Conservation (phyloP, 345 rosid species). For the Erodium maritimum region DNA sequence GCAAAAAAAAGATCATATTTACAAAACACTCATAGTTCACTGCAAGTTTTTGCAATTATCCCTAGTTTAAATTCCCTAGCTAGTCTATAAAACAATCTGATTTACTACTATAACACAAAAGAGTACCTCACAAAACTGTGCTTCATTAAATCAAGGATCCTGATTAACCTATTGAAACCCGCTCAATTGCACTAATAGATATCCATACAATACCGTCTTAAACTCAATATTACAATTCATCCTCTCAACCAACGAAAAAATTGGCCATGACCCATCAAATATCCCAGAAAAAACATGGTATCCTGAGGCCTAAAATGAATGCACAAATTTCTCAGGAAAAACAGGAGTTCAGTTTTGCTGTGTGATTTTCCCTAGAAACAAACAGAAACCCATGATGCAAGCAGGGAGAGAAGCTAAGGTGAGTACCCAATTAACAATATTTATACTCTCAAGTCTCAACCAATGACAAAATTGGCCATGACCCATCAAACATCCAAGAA, state of each 20-base stretch:
- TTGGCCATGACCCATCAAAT: background rate
- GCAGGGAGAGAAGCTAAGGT: background rate
- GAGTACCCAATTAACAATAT: conserved; percentile 57
- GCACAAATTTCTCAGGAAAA: background rate
- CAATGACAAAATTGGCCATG: background rate
- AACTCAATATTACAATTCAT: background rate
- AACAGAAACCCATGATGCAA: conserved; percentile 3
- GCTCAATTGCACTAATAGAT: background rate
- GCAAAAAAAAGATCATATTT: no score
- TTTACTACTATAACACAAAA: background rate
- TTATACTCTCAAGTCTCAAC: background rate
- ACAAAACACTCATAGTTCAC: no score
- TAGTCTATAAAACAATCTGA: background rate
- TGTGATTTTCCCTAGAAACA: conserved; percentile 6
- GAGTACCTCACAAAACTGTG: background rate
- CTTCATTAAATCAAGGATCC: background rate
- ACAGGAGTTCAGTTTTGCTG: no score
- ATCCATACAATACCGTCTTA: background rate
- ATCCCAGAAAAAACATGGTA: background rate
- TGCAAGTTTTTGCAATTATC: no score
- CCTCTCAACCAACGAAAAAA: background rate
- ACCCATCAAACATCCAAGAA: background rate
- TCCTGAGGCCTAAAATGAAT: background rate
- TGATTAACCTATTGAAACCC: background rate
- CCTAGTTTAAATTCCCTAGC: background rate